phyloP scores from a whole-genome alignment of 164 flowering plant genomes.

The Platanus orientalis region DNA sequence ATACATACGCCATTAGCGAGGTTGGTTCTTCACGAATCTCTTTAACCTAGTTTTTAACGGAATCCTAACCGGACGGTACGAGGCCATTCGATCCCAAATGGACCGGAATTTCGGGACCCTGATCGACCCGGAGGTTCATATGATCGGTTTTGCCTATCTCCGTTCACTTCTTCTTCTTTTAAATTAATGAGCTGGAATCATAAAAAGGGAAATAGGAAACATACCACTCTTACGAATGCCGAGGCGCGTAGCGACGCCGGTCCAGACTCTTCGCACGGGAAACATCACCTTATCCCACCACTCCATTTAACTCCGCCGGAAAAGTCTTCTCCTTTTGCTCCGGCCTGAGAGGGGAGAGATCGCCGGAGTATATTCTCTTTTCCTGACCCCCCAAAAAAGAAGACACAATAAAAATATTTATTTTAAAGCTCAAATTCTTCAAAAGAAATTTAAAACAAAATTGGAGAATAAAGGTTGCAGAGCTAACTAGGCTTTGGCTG shows the following conservation, averaged over 20 bases:
- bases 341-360: neutral
- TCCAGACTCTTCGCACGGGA: constrained; percentile 36
- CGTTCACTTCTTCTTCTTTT: no score
- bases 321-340: neutral
- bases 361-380: neutral
- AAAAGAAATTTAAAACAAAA: neutral
- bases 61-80: no score
- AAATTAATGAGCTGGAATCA: no score
- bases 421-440: neutral
- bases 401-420: neutral
- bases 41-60: no score
- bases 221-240: constrained; percentile 43
- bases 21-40: no score
- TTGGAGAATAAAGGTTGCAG: neutral
- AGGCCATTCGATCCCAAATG: no score
- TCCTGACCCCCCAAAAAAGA: neutral
- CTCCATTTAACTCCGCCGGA: constrained; percentile 17
- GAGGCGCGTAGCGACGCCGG: constrained; percentile 33
- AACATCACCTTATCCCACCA: constrained; percentile 34
- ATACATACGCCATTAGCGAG: no score
- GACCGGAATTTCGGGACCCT: no score
- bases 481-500: neutral
- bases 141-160: no score
- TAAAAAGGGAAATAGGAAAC: neutral
- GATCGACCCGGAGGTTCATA: no score